phyloP scores from a whole-genome alignment of 352 stramenopile genomes.

The Globisporangium polare region DNA sequence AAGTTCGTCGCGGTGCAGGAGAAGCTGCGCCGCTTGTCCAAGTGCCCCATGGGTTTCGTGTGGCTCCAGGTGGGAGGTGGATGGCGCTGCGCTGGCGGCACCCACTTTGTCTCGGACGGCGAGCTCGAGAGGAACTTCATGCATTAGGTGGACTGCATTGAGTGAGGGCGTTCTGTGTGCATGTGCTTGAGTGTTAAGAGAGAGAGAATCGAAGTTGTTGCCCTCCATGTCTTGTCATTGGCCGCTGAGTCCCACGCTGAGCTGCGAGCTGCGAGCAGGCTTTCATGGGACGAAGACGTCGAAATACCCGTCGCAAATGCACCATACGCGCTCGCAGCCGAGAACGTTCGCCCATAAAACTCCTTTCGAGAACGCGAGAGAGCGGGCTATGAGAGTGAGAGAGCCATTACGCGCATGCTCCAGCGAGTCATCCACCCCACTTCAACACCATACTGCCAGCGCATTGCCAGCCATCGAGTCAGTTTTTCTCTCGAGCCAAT shows the following conservation, averaged over 20 bases:
- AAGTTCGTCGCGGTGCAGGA: conserved; percentile 40
- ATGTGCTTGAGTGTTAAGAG: neutral
- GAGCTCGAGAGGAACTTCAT: conserved; percentile 60
- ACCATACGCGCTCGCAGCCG: neutral
- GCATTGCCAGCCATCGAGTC: neutral
- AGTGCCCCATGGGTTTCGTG: conserved; percentile 60
- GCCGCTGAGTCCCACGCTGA: too few relatives aligned
- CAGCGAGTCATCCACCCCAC: neutral
- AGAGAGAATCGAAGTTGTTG: too few relatives aligned
- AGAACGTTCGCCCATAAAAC: neutral
- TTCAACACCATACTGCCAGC: neutral
- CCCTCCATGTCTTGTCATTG: too few relatives aligned
- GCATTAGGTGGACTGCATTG: conserved; percentile 15
- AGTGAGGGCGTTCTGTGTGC: too few relatives aligned
- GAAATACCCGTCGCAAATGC: neutral
- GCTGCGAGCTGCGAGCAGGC: too few relatives aligned
- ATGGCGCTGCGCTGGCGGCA: conserved; percentile 79
- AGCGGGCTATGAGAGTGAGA: neutral
- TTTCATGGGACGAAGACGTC: neutral
- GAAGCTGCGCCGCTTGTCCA: conserved; percentile 54
- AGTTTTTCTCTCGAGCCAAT: too few relatives aligned
- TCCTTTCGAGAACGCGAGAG: neutral
- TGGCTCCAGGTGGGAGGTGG: conserved; percentile 58
- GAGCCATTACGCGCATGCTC: neutral
- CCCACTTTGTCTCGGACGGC: conserved; percentile 68